A percentile compares a stretch with the other conserved stretches of the same genome.
phyloP scores from a whole-genome alignment of 2,329 filamentous ascomycete species.

The Fusarium mexicanum region DNA sequence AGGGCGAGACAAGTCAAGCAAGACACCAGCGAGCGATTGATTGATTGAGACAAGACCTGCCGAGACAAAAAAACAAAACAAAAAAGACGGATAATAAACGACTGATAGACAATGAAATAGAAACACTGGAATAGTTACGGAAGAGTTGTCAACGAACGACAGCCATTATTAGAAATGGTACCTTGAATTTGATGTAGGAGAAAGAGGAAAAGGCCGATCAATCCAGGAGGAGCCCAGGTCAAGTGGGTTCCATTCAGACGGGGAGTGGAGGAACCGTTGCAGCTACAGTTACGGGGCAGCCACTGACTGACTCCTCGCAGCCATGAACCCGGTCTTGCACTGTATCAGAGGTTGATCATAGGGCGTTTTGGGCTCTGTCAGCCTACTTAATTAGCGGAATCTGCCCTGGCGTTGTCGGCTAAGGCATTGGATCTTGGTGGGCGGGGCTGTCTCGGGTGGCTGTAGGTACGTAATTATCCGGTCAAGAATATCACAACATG shows the following conservation, averaged over 20 bases:
- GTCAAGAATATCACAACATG: neutral
- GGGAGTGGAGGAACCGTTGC: conserved; percentile 14
- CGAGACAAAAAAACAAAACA: conserved; percentile 6
- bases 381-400: conserved; percentile 9
- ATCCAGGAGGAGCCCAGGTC: neutral
- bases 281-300: neutral
- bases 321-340: neutral
- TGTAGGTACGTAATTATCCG: neutral
- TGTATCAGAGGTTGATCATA: neutral
- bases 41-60: conserved; percentile 17
- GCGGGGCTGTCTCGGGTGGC: neutral
- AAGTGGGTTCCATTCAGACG: neutral
- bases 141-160: conserved; percentile 17
- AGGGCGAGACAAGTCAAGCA: conserved; percentile 11
- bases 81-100: conserved; percentile 1
- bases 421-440: neutral
- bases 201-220: conserved; percentile 12
- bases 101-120: neutral
- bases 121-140: neutral
- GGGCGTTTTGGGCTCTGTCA: conserved; percentile 4
- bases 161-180: conserved; percentile 15
- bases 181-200: conserved; percentile 20
- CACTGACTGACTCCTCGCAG: neutral
- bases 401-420: neutral
- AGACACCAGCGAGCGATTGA: conserved; percentile 13